These are phyloP conservation scores for Hevea brasiliensis DNA, from an alignment of 345 rosid species.

Conservation along the genomic window DNA sequence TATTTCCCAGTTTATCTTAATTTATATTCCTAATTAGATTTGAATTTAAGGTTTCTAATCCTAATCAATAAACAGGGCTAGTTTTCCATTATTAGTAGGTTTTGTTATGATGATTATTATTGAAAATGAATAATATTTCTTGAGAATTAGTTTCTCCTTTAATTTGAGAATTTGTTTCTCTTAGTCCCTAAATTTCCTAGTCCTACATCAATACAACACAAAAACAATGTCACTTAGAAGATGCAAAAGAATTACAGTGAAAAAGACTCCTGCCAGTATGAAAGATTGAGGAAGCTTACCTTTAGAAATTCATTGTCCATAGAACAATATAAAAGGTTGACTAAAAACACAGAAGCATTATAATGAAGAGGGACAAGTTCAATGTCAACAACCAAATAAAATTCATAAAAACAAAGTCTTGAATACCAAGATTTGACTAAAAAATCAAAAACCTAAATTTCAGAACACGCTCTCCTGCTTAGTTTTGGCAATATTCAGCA, in stretches of 20 bases:
- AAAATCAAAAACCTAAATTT: neutral
- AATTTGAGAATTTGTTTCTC: too few species aligned
- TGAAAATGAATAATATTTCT: too few species aligned
- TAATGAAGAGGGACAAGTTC: neutral
- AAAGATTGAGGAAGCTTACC: neutral
- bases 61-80: too few species aligned
- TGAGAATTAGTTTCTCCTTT: too few species aligned
- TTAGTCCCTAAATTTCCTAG: too few species aligned
- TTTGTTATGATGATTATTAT: too few species aligned
- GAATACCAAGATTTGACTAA: neutral
- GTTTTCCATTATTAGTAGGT: too few species aligned
- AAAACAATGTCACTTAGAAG: neutral
- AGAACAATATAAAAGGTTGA: neutral
- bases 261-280: neutral
- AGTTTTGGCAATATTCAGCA: neutral
- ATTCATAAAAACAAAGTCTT: neutral
- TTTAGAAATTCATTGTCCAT: neutral
- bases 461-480: neutral
- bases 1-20: too few species aligned
- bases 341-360: neutral
- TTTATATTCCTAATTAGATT: too few species aligned
- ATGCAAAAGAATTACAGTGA: slow-evolving; percentile 2
- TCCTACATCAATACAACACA: too few species aligned
- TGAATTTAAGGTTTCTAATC: too few species aligned
- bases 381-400: neutral